Conservation (phyloP, 345 rosid genomes). For the Eucalyptus lansdowneana region DNA sequence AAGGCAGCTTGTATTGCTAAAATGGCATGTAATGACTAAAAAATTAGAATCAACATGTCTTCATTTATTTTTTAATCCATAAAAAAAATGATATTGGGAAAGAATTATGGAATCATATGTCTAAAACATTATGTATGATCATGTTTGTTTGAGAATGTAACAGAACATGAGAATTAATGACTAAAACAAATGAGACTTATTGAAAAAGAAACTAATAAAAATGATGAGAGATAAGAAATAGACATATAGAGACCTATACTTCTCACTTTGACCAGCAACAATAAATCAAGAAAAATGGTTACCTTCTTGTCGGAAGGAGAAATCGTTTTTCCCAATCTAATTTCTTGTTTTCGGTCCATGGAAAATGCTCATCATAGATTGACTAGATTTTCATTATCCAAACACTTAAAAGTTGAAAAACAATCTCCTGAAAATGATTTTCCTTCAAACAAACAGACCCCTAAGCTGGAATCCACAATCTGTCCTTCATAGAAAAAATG, state of each 20-base stretch:
- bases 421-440: too few species aligned
- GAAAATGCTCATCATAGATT: background rate
- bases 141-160: background rate
- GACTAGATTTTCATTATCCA: background rate
- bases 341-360: background rate
- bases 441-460: background rate
- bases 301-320: too few species aligned
- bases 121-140: background rate
- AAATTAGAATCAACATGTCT: background rate
- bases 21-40: background rate
- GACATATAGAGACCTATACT: background rate
- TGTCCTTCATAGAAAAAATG: background rate
- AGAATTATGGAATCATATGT: background rate
- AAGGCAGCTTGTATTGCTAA: too few species aligned
- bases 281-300: background rate
- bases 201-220: too few species aligned
- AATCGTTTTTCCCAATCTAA: background rate
- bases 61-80: too few species aligned
- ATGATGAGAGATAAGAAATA: too few species aligned
- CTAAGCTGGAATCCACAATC: too few species aligned
- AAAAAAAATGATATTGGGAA: background rate
- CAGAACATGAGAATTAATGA: background rate
- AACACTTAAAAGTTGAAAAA: background rate
- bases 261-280: background rate
- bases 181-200: too few species aligned